phyloP scores from a whole-genome alignment of 2,329 filamentous ascomycete species.

The Cercospora sp. region DNA sequence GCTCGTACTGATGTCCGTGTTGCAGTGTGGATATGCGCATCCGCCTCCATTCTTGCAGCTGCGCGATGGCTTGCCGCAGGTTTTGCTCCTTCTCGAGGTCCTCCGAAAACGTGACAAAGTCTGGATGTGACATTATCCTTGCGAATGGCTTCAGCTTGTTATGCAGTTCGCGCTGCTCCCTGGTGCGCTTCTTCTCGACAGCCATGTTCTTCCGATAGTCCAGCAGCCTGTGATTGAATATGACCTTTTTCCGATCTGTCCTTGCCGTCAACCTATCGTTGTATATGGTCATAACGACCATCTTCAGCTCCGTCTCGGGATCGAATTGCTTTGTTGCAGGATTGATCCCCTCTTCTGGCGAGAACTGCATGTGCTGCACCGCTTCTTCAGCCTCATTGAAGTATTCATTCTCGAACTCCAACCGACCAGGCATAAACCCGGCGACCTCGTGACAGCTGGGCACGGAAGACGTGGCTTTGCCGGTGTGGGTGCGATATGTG shows the following conservation, averaged over 20 bases:
- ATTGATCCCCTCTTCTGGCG: constrained; percentile 91
- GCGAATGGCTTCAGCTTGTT: constrained; percentile 96
- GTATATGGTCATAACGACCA: constrained; percentile 98
- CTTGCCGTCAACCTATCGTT: constrained; percentile 87
- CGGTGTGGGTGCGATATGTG: constrained; percentile 75
- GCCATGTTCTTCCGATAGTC: constrained; percentile 92
- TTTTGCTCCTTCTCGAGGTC: constrained; percentile 90
- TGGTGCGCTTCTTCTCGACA: constrained; percentile 89
- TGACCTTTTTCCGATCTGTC: constrained; percentile 91
- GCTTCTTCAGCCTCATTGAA: constrained; percentile 98
- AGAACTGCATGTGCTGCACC: constrained; percentile 97
- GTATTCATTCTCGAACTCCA: constrained; percentile 97
- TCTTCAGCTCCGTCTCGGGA: constrained; percentile 94
- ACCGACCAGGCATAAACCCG: constrained; percentile 94
- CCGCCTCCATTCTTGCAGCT: constrained; percentile 91
- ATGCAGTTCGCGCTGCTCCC: constrained; percentile 87
- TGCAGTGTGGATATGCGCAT: constrained; percentile 81
- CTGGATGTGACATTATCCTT: constrained; percentile 90
- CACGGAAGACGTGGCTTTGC: constrained; percentile 92
- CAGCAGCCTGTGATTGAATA: constrained; percentile 91
- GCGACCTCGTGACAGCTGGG: constrained; percentile 97
- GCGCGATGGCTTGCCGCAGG: constrained; percentile 80
- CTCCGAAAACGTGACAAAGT: constrained; percentile 83
- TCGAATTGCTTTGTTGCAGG: constrained; percentile 81
- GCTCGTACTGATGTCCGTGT: constrained; percentile 87